A percentile compares a stretch with the other conserved stretches of the same genome.
Conservation (phyloP, 2,329 filamentous ascomycete species). For the Diaporthe sp. region DNA sequence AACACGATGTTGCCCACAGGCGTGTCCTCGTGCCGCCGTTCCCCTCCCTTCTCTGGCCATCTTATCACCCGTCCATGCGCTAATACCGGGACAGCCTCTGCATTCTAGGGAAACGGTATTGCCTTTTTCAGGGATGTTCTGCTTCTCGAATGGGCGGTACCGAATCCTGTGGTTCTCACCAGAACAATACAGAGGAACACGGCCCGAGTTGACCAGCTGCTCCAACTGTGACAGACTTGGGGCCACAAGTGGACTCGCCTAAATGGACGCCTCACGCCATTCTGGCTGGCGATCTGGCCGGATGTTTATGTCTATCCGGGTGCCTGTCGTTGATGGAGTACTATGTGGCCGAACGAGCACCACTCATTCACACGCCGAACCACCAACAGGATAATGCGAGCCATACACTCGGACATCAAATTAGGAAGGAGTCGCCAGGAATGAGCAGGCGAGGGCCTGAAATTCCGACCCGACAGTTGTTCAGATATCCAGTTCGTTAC, state of each 20-base stretch:
- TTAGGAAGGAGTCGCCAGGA: not conserved
- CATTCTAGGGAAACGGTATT: not conserved
- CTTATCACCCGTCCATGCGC: constrained; percentile 1
- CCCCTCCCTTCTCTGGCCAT: not conserved
- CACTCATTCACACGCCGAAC: not conserved
- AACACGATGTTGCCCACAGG: not conserved
- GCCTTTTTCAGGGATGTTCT: not conserved
- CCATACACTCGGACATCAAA: not conserved
- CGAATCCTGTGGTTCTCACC: not conserved
- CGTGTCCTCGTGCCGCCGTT: not conserved
- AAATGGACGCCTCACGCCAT: not conserved
- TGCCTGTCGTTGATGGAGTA: not conserved
- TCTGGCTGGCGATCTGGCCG: not conserved
- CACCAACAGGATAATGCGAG: constrained; percentile 30
- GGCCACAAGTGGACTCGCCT: constrained; percentile 8
- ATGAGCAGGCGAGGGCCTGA: not conserved
- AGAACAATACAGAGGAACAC: not conserved
- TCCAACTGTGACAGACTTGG: constrained; percentile 19
- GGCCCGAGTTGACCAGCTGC: not conserved
- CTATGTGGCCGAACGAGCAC: constrained; percentile 26
- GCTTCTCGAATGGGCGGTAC: not conserved
- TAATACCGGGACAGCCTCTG: not conserved
- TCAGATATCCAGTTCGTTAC: not conserved
- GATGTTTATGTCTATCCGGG: not conserved
- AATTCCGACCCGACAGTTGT: not conserved